These are phyloP conservation scores for Claviceps pazoutovae DNA, from an alignment of 2,329 filamentous ascomycete genomes.

Conservation along the genomic window DNA sequence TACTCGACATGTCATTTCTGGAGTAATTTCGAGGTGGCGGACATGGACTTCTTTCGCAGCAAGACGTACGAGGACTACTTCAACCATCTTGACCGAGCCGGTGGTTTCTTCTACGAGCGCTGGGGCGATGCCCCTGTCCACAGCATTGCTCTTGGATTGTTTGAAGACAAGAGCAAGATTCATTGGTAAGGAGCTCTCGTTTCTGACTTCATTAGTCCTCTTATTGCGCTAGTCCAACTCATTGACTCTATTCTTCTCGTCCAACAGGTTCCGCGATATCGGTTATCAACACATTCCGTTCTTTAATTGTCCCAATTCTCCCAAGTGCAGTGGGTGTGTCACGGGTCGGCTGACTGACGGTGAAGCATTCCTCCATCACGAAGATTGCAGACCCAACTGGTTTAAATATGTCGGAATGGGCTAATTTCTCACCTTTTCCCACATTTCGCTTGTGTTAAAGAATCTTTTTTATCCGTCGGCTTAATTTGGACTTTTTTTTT, in stretches of 20 bases:
- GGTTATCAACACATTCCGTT: conserved; percentile 97
- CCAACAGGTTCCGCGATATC: conserved; percentile 86
- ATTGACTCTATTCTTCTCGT: conserved; percentile 1
- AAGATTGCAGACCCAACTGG: conserved; percentile 93
- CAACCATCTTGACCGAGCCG: conserved; percentile 86
- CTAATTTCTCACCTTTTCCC: conserved; percentile 24
- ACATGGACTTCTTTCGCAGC: conserved; percentile 85
- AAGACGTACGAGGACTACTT: conserved; percentile 92
- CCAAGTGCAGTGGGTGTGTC: conserved; percentile 82
- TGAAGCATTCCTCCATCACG: conserved; percentile 68
- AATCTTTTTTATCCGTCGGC: background rate
- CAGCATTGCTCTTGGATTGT: conserved; percentile 80
- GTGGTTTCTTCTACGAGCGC: conserved; percentile 96
- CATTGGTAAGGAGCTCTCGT: conserved; percentile 58
- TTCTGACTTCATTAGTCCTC: background rate
- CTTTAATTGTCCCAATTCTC: conserved; percentile 96
- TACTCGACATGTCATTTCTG: conserved; percentile 99
- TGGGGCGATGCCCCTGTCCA: conserved; percentile 98
- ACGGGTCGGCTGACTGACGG: conserved; percentile 82
- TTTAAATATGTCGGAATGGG: conserved; percentile 87
- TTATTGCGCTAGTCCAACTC: background rate
- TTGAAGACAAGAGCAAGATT: conserved; percentile 80
- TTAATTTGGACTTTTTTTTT: background rate
- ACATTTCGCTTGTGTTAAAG: background rate
- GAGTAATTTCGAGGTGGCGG: conserved; percentile 95